Percentiles rank a stretch among this genome's conserved stretches.
These are phyloP conservation scores for Colletotrichum plurivorum DNA, from an alignment of 2,329 filamentous ascomycete species.

Conservation along the genomic window DNA sequence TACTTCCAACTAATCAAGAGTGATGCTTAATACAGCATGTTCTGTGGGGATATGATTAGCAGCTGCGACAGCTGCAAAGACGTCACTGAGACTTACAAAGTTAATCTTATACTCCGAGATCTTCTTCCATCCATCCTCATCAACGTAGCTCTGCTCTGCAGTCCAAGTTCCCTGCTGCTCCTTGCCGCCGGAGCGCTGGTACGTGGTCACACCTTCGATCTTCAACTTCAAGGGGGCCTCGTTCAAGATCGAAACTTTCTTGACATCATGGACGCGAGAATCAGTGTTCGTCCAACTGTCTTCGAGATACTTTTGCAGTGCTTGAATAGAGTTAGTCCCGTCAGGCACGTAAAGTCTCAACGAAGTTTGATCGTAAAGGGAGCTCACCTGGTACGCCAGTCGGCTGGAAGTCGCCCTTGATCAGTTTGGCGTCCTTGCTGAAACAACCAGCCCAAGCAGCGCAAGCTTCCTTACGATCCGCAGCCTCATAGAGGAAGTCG, in stretches of 20 bases:
- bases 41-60: neutral
- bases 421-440: conserved; percentile 12
- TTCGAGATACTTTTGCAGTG: conserved; percentile 10
- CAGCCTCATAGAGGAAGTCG: conserved; percentile 5
- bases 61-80: too few species aligned
- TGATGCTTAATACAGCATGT: neutral
- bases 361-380: too few species aligned
- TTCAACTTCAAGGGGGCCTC: neutral
- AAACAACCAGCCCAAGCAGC: conserved; percentile 2
- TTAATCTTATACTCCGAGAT: conserved; percentile 10
- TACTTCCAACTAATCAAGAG: too few species aligned
- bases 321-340: neutral
- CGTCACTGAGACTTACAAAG: neutral
- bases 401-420: conserved; percentile 1
- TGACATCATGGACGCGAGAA: conserved; percentile 11
- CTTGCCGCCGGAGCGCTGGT: conserved; percentile 4
- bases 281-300: conserved; percentile 15
- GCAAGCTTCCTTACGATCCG: conserved; percentile 1
- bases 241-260: neutral
- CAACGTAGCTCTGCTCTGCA: conserved; percentile 6
- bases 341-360: neutral
- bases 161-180: conserved; percentile 8
- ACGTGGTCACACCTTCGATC: conserved; percentile 3
- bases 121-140: conserved; percentile 8
- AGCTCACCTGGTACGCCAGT: conserved; percentile 7